Evolutionary conservation across 2,329 filamentous ascomycete species (phyloP), one percentile per base, ranked within the genome.

Genomic region (Ascochyta viciae-villosae): DNA sequence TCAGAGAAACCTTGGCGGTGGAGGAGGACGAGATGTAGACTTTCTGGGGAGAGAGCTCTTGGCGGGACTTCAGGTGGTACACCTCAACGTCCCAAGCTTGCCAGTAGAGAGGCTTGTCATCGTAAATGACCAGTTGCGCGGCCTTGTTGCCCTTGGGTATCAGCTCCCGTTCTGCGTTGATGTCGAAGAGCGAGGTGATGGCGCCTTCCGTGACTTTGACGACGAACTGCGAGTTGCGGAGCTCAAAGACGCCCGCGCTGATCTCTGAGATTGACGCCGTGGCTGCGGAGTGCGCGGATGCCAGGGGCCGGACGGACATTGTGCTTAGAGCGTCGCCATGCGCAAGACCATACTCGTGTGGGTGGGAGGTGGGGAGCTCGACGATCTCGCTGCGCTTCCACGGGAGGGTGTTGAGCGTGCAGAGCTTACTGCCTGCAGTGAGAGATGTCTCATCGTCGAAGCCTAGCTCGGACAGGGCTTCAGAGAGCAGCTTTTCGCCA

Each of bases 61-160:
- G 85, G 53, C 92, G 87, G 2, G 92, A 95, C 51, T 96, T 87
- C 24, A 98, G 85, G 69, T 99, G 95, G 79, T 89, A 99, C 26
- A 98, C 93, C 76, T 99, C 95, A 6, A 98, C 94, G 74, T 99
- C 94, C 93, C 94, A 96, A 3, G 92, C 93, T 77, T 97, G 91
- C 93, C 92, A 98, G 80, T 96, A 96, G 23, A 97, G 84, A 22
- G 93, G 93, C 78, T 98, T 97, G 78, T 99, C 95, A 71, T 99
- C 95, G 69, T 96, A 98, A 23, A 98, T 87, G 62, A 98, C 93
- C 46, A 95, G 86, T 72, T 97, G 92, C 64, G 96, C 96, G 23
- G 89, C 93, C 74, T 93, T 93, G 23, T 85, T 84, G 27, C 82
- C 84, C 57, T 83, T 80, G 3, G 91, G 83, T 44, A 99, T 85